phyloP scores from a whole-genome alignment of 768 basidiomycete species.

The Mycena belliarum region DNA sequence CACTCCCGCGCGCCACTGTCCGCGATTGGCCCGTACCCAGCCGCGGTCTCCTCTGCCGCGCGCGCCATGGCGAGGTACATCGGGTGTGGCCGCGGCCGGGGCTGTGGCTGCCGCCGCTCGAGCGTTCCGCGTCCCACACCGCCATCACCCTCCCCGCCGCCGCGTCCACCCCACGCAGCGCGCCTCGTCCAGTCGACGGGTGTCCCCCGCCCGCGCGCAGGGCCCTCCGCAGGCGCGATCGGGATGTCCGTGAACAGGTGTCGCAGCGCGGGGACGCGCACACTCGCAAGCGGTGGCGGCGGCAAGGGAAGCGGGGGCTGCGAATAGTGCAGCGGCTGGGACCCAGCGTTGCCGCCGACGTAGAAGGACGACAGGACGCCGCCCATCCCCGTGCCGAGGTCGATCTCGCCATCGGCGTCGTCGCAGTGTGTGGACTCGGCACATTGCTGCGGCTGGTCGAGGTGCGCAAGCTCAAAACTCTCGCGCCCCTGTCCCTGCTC shows the following conservation, averaged over 20 bases:
- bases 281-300: constrained; percentile 14
- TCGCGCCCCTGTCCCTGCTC: background rate
- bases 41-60: constrained; percentile 9
- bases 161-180: constrained; percentile 10
- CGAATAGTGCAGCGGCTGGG: background rate
- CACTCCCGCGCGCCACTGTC: background rate
- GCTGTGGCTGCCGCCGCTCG: constrained; percentile 17
- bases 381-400: constrained; percentile 13
- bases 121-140: constrained; percentile 10
- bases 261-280: constrained; percentile 14
- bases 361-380: constrained; percentile 17
- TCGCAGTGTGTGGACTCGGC: background rate
- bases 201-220: constrained; percentile 12
- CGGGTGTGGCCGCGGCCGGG: constrained; percentile 17
- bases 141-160: background rate
- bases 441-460: background rate
- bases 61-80: constrained; percentile 19
- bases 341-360: background rate
- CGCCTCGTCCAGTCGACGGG: constrained; percentile 8
- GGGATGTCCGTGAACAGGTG: constrained; percentile 17
- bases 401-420: constrained; percentile 1
- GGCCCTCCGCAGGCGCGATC: constrained; percentile 9
- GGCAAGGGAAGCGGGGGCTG: constrained; percentile 4
- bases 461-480: background rate
- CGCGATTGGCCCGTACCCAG: too few species aligned